A percentile compares a stretch with the other conserved stretches of the same genome.
These are phyloP conservation scores for Phaeolepiota aurea DNA, from an alignment of 768 basidiomycete genomes.

Conservation along the genomic window DNA sequence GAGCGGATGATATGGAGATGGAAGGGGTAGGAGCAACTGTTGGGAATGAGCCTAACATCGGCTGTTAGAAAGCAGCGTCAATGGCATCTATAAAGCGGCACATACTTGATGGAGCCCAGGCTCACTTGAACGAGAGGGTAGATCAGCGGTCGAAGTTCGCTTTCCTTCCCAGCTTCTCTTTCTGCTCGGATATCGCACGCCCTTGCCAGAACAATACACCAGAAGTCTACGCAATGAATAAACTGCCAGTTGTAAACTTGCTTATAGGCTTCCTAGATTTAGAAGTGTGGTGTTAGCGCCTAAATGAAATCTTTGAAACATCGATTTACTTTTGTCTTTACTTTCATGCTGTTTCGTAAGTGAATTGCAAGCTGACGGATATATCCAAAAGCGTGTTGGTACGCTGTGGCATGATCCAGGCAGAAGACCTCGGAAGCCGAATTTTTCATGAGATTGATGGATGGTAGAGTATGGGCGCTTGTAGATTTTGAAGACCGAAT, in stretches of 20 bases:
- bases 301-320: neutral
- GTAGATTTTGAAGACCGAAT: constrained; percentile 82
- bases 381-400: constrained; percentile 94
- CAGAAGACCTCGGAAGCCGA: constrained; percentile 90
- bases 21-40: constrained; percentile 87
- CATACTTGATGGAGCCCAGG: constrained; percentile 87
- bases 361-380: constrained; percentile 93
- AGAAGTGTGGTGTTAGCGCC: constrained; percentile 8
- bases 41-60: constrained; percentile 81
- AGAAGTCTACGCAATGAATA: constrained; percentile 93
- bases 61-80: constrained; percentile 8
- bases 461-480: constrained; percentile 78
- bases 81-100: constrained; percentile 8
- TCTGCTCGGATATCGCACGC: constrained; percentile 63
- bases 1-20: constrained; percentile 90
- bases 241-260: constrained; percentile 99
- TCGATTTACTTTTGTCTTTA: constrained; percentile 61
- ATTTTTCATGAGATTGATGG: constrained; percentile 96
- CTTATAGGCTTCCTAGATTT: constrained; percentile 90
- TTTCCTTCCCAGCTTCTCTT: constrained; percentile 47
- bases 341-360: constrained; percentile 85
- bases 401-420: constrained; percentile 62
- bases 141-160: constrained; percentile 79
- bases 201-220: constrained; percentile 80
- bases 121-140: constrained; percentile 95